phyloP scores from a whole-genome alignment of 148 eudicot species.

The Persicaria tinctoria region DNA sequence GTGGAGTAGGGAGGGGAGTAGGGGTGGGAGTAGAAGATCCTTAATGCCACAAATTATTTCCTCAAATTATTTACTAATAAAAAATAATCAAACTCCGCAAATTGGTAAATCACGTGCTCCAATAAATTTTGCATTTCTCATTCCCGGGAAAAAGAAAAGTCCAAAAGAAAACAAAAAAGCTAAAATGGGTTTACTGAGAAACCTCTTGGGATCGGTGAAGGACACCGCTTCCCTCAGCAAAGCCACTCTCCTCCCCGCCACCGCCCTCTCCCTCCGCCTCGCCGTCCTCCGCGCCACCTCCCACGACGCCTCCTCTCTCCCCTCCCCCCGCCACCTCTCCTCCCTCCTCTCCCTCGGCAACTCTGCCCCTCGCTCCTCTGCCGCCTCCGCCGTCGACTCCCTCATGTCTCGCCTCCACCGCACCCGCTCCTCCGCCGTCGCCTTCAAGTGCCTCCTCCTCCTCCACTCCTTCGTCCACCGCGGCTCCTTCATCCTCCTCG shows the following conservation, averaged over 20 bases:
- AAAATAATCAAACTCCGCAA: no score
- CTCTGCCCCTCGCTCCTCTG: conserved; percentile 3
- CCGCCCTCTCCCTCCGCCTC: conserved; percentile 6
- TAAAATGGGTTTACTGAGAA: conserved; percentile 5
- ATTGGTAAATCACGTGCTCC: no score
- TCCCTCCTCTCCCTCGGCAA: conserved; percentile 10
- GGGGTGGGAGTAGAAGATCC: no score
- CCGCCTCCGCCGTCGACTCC: conserved; percentile 34
- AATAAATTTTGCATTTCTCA: not conserved
- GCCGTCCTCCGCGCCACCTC: conserved; percentile 11
- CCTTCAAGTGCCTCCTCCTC: conserved; percentile 49
- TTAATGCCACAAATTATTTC: no score
- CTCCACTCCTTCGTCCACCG: conserved; percentile 63
- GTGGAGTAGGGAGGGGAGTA: no score
- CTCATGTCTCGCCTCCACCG: conserved; percentile 62
- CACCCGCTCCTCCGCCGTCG: conserved; percentile 49
- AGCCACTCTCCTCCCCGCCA: not conserved
- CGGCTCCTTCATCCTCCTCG: conserved; percentile 80
- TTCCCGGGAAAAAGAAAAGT: not conserved
- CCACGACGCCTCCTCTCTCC: conserved; percentile 1
- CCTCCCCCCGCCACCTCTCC: conserved; percentile 8
- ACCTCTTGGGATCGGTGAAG: conserved; percentile 4
- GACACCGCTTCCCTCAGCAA: conserved; percentile 11
- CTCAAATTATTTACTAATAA: no score
- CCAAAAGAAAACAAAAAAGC: not conserved